Conservation (phyloP, 2,329 filamentous ascomycete genomes). For the Aureobasidium vineae region DNA sequence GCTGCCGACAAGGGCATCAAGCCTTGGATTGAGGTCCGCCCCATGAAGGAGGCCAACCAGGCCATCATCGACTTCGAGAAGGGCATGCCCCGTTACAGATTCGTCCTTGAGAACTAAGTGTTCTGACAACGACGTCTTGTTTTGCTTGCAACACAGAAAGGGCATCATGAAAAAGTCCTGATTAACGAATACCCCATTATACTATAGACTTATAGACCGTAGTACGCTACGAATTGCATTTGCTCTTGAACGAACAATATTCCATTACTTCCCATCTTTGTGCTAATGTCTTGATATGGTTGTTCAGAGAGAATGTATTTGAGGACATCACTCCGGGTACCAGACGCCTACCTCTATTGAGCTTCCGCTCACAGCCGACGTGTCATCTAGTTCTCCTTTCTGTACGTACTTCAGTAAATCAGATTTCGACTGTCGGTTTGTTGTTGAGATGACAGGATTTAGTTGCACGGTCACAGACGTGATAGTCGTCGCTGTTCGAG, state of each 20-base stretch:
- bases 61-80: constrained; percentile 57
- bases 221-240: constrained; percentile 19
- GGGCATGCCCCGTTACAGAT: constrained; percentile 53
- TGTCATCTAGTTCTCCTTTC: neutral
- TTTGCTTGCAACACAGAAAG: constrained; percentile 7
- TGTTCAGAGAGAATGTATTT: neutral
- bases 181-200: constrained; percentile 21
- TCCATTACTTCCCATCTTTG: neutral
- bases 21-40: constrained; percentile 61
- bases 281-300: neutral
- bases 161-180: constrained; percentile 21
- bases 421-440: neutral
- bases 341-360: neutral
- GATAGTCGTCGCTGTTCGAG: neutral
- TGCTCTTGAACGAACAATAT: neutral
- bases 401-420: neutral
- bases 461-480: neutral
- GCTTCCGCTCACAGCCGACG: neutral
- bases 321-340: neutral
- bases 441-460: neutral
- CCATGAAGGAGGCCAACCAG: constrained; percentile 59
- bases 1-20: constrained; percentile 58
- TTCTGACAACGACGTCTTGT: neutral
- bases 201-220: constrained; percentile 22
- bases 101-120: constrained; percentile 40